phyloP scores from a whole-genome alignment of 2,329 filamentous ascomycete genomes.

The Aspergillus novofumigatus region DNA sequence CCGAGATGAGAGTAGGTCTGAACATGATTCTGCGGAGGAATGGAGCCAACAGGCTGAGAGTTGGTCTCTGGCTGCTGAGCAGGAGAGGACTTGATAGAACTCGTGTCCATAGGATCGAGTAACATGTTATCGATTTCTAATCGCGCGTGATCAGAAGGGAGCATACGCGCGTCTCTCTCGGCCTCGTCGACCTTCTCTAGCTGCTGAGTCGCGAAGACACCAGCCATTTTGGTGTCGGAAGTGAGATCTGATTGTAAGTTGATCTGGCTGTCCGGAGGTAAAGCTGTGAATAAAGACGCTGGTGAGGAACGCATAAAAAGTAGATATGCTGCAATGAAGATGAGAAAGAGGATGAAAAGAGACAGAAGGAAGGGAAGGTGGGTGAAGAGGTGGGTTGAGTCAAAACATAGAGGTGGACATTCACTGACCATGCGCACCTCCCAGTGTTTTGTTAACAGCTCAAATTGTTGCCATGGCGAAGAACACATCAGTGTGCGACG shows the following conservation, averaged over 20 bases:
- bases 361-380: not conserved
- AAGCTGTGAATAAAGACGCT: not conserved
- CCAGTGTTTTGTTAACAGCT: not conserved
- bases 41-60: not conserved
- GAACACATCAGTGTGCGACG: not conserved
- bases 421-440: not conserved
- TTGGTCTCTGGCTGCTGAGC: not conserved
- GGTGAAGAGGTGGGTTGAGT: not conserved
- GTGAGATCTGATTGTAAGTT: not conserved
- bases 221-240: conserved; percentile 10
- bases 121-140: not conserved
- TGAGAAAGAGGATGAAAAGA: not conserved
- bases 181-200: conserved; percentile 8
- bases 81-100: conserved; percentile 2
- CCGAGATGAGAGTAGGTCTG: not conserved
- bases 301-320: not conserved
- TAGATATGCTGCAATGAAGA: not conserved
- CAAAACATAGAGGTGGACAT: not conserved
- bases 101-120: conserved; percentile 17
- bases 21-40: not conserved
- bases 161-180: conserved; percentile 10
- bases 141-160: conserved; percentile 2
- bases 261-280: not conserved
- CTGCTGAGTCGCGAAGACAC: conserved; percentile 4
- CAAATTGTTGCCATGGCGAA: not conserved